Percentiles rank a stretch among this genome's conserved stretches.
Evolutionary conservation across 257 asterid genomes (phyloP).

Genomic region (Solanum paucissectum): DNA sequence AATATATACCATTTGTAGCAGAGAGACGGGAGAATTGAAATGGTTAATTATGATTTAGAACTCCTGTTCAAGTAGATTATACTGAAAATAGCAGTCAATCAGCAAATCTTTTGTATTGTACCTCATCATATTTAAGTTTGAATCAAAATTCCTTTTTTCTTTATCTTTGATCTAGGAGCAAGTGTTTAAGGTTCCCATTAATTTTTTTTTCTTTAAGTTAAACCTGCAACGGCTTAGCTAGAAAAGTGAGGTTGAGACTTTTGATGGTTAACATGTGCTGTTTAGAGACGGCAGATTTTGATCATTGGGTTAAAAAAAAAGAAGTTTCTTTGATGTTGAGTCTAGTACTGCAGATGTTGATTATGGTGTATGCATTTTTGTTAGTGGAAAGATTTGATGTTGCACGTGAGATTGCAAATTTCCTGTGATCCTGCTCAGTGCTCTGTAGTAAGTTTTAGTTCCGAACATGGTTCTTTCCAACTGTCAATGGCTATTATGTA

Average conservation of each 20-base stretch:
- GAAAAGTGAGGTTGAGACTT: background rate
- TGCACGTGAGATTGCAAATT: background rate
- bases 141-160: background rate
- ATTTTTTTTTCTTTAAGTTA: background rate
- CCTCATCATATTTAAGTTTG: background rate
- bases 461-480: background rate
- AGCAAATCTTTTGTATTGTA: background rate
- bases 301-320: background rate
- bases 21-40: background rate
- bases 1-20: background rate
- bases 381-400: background rate
- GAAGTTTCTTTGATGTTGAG: background rate
- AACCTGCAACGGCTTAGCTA: background rate
- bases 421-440: background rate
- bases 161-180: background rate
- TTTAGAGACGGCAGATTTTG: background rate
- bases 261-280: background rate
- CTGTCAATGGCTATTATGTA: background rate
- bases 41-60: background rate
- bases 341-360: background rate
- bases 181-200: background rate
- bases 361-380: background rate
- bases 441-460: background rate
- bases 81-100: background rate
- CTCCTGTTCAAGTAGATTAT: background rate